A percentile compares a stretch with the other conserved stretches of the same genome.
Conservation (phyloP, 805 yeast genomes). For the Yamadazyma phyllophila region DNA sequence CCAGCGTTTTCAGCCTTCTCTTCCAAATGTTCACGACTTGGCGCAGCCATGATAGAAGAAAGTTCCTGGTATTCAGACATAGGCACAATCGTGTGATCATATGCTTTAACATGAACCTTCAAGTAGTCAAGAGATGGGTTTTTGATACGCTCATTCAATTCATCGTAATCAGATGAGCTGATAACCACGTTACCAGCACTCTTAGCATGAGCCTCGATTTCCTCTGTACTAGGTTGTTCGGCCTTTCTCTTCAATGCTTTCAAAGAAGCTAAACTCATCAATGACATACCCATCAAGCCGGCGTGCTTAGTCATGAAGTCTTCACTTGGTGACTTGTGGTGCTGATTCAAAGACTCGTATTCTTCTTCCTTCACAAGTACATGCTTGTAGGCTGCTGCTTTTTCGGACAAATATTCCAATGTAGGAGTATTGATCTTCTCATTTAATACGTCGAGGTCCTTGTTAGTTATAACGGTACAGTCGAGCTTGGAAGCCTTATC, state of each 20-base stretch:
- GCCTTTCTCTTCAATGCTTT: slow-evolving; percentile 14
- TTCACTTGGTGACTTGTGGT: slow-evolving; percentile 20
- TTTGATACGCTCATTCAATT: slow-evolving; percentile 7
- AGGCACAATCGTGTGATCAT: slow-evolving; percentile 13
- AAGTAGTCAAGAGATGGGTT: slow-evolving; percentile 13
- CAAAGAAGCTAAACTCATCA: slow-evolving; percentile 13
- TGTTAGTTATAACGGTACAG: not conserved
- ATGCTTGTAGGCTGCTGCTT: slow-evolving; percentile 4
- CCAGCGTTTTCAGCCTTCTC: slow-evolving; percentile 17
- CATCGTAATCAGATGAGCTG: slow-evolving; percentile 9
- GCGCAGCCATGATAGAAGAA: slow-evolving; percentile 20
- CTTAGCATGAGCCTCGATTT: slow-evolving; percentile 31
- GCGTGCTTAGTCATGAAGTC: slow-evolving; percentile 19
- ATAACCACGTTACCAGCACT: slow-evolving; percentile 16
- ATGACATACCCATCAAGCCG: slow-evolving; percentile 20
- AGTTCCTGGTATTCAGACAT: slow-evolving; percentile 19
- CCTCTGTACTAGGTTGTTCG: slow-evolving; percentile 26
- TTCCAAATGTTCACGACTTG: slow-evolving; percentile 28
- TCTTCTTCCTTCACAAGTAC: slow-evolving; percentile 6
- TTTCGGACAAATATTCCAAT: slow-evolving; percentile 11
- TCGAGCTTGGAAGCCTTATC: slow-evolving; percentile 5
- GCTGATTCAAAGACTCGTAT: not conserved
- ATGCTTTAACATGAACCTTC: slow-evolving; percentile 12
- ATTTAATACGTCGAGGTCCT: slow-evolving; percentile 6
- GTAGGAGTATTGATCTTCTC: slow-evolving; percentile 5